Base-by-base conservation (phyloP, 768 basidiomycete genomes). In the Trametes elegans region DNA sequence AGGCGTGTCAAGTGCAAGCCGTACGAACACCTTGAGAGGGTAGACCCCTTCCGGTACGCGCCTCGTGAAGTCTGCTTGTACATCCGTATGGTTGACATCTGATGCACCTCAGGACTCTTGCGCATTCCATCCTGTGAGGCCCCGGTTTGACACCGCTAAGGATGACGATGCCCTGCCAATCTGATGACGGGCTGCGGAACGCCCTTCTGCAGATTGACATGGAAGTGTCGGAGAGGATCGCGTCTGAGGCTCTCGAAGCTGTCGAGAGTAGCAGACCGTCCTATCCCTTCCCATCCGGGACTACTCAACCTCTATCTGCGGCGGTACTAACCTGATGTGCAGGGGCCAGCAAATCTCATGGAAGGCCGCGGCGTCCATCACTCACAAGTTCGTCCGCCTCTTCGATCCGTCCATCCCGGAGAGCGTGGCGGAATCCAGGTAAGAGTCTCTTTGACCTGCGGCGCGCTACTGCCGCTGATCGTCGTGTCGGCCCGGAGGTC, bases 321-420 rank as follows among this genome's bases (percentile, higher is more conserved):
- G n/a, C 39, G 13, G 8, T 16, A 14, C 43, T 47, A 18, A 18
- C 19, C 11, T 36, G 7, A 49, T 4, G 7, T 10, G 21, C 53
- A 88, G 87, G 34, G 85, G 81, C 5, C 88, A 89, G 68, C 89
- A 93, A 66, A 89, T 93, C 21, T 91, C 89, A 1, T 92, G 88
- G 89, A 70, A 86, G 39, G 94, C 93, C 10, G 94, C 93, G 0
- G 78, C 88, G 19, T 84, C 90, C 18, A 92, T 96, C 56, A 84
- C 76, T 32, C 88, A 92, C 70, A 82, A 78, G 54, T 96, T 96
- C 69, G 73, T 84, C 45, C 79, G 88, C 23, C 70, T 95, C 16
- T 95, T 82, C 68, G 82, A 92, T 61, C 81, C 83, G 16, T 75
- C 81, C 8, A 71, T 93, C 3, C 88, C 90, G 0, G 90, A 91